Evolutionary conservation across 192 early-diverging fungal species (phyloP), one percentile per base, ranked within the genome.

Genomic region (Kickxella alabastrina): DNA sequence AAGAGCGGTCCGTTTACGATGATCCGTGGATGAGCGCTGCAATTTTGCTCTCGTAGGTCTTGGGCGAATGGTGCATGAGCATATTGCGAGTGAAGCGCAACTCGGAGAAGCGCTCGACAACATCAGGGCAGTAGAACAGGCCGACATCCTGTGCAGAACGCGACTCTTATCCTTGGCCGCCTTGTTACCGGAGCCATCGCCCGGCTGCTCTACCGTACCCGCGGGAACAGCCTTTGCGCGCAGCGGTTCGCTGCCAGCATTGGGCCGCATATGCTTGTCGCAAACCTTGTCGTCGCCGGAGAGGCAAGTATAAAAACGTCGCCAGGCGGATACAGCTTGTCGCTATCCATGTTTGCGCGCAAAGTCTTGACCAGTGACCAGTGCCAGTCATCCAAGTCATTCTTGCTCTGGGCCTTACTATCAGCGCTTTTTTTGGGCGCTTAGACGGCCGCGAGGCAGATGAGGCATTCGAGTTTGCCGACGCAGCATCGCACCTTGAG

Each of bases 331-430:
- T 88, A 93, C 13, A 93, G 75, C 49, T 93, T 93, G 36, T 91
- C 91, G 18, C 85, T 82, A 37, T 77, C 64, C 91, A 93, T 93
- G 39, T 83, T 87, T 1, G 91, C 88, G 2, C 88, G 64, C 67
- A 93, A 74, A 0, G 89, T 90, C 54, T 90, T 89, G 51, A 89
- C 79, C 34, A 90, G 61, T 7, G 87, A 85, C 87, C 87, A 88
- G 47, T 86, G 85, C 88, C 89, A 93, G 53, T 90, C 80, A 19
- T 88, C 84, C 39, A 66, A 42, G n/a, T 46, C 56, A 9, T 29
- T 45, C 41, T 57, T 59, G 21, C 29, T 36, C 32, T 35, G 28
- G 10, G 24, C 26, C 40, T 41, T 37, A 24, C n/a, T 49, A n/a
- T 32, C 48, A 14, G 25, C 22, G 3, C 29, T 13, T 24, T 52